Conservation (phyloP, 2,329 filamentous ascomycete species). For the Fusarium sp. region DNA sequence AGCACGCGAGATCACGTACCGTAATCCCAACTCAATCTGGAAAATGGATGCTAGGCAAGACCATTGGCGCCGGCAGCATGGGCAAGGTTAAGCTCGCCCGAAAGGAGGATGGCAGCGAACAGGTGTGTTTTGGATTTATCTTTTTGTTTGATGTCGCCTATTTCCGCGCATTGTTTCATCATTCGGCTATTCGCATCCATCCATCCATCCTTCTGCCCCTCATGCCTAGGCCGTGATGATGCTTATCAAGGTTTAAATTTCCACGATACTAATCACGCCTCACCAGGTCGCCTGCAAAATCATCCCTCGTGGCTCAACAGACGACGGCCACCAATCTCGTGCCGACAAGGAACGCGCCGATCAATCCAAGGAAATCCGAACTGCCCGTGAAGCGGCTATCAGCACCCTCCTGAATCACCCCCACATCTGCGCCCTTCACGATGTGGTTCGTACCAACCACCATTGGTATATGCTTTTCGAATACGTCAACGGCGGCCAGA, state of each 20-base stretch:
- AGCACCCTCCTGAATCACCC: constrained; percentile 94
- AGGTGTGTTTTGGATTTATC: constrained; percentile 66
- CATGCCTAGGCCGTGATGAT: constrained; percentile 8
- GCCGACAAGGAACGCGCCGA: constrained; percentile 89
- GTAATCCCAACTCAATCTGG: constrained; percentile 91
- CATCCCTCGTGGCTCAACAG: constrained; percentile 87
- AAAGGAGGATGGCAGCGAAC: constrained; percentile 88
- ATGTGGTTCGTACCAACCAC: constrained; percentile 94
- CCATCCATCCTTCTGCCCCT: constrained; percentile 13
- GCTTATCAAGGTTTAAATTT: constrained; percentile 3
- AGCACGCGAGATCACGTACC: constrained; percentile 72
- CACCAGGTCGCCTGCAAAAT: constrained; percentile 90
- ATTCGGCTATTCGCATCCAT: constrained; percentile 1
- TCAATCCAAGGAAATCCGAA: constrained; percentile 95
- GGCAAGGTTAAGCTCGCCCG: constrained; percentile 97
- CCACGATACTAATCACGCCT: constrained; percentile 23
- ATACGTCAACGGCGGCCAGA: constrained; percentile 98
- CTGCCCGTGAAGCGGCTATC: constrained; percentile 94
- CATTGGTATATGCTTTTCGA: constrained; percentile 99
- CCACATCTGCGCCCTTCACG: constrained; percentile 94
- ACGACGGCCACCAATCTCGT: constrained; percentile 79
- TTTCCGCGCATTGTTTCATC: not conserved
- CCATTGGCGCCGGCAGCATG: constrained; percentile 97
- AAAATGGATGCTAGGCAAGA: constrained; percentile 95
- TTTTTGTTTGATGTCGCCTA: not conserved